Conservation (phyloP, 345 rosid genomes). For the Linum lewisii region DNA sequence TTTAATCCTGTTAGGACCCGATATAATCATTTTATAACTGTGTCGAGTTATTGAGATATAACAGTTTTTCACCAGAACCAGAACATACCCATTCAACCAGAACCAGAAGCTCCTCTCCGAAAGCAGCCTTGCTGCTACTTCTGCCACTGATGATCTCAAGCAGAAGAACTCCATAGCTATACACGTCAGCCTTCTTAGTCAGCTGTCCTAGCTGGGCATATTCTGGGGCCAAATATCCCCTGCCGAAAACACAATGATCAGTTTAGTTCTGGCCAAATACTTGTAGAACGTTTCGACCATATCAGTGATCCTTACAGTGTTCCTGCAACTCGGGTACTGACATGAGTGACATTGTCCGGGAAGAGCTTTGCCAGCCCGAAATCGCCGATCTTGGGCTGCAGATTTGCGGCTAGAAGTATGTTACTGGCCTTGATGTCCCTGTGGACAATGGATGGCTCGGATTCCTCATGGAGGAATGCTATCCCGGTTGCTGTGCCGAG, state of each 20-base stretch:
- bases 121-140: conserved; percentile 72
- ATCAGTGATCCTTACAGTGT: conserved; percentile 40
- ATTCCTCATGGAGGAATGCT: conserved; percentile 60
- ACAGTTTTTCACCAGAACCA: no score
- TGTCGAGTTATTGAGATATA: no score
- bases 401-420: conserved; percentile 48
- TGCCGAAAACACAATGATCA: conserved; percentile 13
- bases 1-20: no score
- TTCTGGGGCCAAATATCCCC: conserved; percentile 96
- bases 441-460: conserved; percentile 54
- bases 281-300: no score
- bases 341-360: conserved; percentile 64
- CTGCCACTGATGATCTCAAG: conserved; percentile 79
- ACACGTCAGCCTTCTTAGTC: conserved; percentile 90
- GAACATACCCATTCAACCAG: conserved; percentile 84
- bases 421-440: conserved; percentile 81
- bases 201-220: conserved; percentile 80
- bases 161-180: conserved; percentile 77
- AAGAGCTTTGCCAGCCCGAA: conserved; percentile 73
- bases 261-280: no score
- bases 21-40: no score
- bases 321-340: conserved; percentile 77
- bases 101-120: conserved; percentile 56
- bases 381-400: conserved; percentile 63
- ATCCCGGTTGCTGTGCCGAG: conserved; percentile 58